Evolutionary conservation across 192 early-diverging fungal genomes (phyloP), one percentile per base, ranked within the genome.

Genomic region (Pilaira anomala): DNA sequence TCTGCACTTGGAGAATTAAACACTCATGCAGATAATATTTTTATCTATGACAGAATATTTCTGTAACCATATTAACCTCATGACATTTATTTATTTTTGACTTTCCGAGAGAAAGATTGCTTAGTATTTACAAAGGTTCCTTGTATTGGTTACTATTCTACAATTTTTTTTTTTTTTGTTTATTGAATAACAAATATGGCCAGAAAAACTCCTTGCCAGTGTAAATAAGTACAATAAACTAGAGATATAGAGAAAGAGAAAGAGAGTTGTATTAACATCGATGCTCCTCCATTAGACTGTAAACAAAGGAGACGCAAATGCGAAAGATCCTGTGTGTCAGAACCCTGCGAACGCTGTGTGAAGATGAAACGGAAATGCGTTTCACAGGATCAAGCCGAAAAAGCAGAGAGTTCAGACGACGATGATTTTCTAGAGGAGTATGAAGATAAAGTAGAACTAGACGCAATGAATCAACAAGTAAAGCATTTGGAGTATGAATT

Each of bases 151-250:
- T 55, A 18, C 19, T 56, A 36, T 36, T 56, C n/a, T 55, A 19
- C 2, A 12, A 16, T 28, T n/a, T 11, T 39, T 56, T 36, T 39
- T 22, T 56, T 8, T 56, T 21, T 19, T 19, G n/a, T 39, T 56
- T 56, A 36, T 41, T 40, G 9, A n/a, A n/a, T n/a, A n/a, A n/a
- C n/a, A n/a, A n/a, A n/a, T 33, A 57, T 57, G 55, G 39, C 36
- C 19, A 57, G 55, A 57, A 57, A 30, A 5, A 57, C 22, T 22
- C 55, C 55, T 36, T 57, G 55, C 25, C 55, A 57, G 22, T 36
- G 55, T 57, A 57, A 39, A 36, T 22, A 57, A 41, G 1, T 16
- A 13, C 16, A 42, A 57, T 7, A 11, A 16, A 54, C 3, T 22
- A 41, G 0, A 7, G 22, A 18, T 41, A 21, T 0, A 7, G 21